phyloP scores from a whole-genome alignment of 1,284 basidiomycete genomes.

The Marasmius fiardii region DNA sequence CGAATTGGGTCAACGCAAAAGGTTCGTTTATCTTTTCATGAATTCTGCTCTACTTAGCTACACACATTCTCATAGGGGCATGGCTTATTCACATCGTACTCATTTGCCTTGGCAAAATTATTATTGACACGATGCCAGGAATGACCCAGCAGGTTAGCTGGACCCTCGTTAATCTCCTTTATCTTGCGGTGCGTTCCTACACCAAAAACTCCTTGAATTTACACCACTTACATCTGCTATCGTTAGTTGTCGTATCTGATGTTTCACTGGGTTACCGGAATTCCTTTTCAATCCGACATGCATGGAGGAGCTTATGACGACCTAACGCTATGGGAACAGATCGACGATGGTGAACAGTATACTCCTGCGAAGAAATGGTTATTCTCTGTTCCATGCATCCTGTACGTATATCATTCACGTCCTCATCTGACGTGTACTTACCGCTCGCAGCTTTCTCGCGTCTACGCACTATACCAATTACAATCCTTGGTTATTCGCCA shows the following conservation, averaged over 20 bases:
- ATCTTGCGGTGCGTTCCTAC: constrained; percentile 74
- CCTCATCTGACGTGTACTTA: background rate
- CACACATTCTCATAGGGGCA: constrained; percentile 60
- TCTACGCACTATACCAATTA: constrained; percentile 99
- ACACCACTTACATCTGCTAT: constrained; percentile 3
- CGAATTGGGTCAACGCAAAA: constrained; percentile 98
- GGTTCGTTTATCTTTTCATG: constrained; percentile 47
- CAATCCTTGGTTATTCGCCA: constrained; percentile 87
- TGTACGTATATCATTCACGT: constrained; percentile 58
- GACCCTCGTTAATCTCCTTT: constrained; percentile 92
- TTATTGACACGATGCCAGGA: constrained; percentile 92
- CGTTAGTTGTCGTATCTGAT: constrained; percentile 90
- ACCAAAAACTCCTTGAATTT: background rate
- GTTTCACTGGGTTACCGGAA: constrained; percentile 98
- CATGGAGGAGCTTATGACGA: constrained; percentile 96
- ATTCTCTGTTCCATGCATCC: constrained; percentile 83
- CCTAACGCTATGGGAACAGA: constrained; percentile 98
- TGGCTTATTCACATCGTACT: constrained; percentile 98
- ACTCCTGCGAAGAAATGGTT: constrained; percentile 99
- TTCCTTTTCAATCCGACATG: constrained; percentile 88
- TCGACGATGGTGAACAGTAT: constrained; percentile 97
- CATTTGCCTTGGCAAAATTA: constrained; percentile 86
- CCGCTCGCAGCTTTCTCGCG: constrained; percentile 75
- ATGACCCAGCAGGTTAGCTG: constrained; percentile 94
- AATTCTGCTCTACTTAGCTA: constrained; percentile 4